These are phyloP conservation scores for Volvox reticuliferus DNA, from an alignment of 139 green algal genomes.

Conservation along the genomic window DNA sequence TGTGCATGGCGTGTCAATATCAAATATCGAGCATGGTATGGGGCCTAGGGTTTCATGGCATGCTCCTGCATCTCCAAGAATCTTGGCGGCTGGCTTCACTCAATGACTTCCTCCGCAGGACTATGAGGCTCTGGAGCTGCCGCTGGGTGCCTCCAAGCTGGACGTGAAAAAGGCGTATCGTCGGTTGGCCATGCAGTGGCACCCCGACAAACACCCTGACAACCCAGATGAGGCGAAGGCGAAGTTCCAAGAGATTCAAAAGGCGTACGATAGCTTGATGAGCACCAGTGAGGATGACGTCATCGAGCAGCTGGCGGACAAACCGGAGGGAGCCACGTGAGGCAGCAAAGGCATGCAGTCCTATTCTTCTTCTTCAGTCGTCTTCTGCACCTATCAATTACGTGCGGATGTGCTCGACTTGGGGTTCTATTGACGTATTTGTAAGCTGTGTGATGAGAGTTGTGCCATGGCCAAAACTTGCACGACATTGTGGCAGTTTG, in stretches of 20 bases:
- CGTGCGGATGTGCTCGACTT: too few species aligned
- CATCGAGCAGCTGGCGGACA: conserved; percentile 74
- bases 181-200: conserved; percentile 85
- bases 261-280: conserved; percentile 89
- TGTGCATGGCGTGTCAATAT: too few species aligned
- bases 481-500: too few species aligned
- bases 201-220: conserved; percentile 90
- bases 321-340: conserved; percentile 12
- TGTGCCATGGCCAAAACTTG: too few species aligned
- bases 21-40: too few species aligned
- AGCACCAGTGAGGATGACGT: conserved; percentile 83
- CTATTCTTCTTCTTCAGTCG: too few species aligned
- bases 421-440: too few species aligned
- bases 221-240: conserved; percentile 79
- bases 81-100: not conserved
- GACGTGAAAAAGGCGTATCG: conserved; percentile 89
- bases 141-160: conserved; percentile 80
- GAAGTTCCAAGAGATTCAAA: conserved; percentile 88
- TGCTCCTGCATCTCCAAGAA: too few species aligned
- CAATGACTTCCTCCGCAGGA: conserved; percentile 49
- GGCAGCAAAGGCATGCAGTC: too few species aligned
- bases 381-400: too few species aligned
- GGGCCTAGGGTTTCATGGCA: too few species aligned
- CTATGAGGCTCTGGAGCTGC: conserved; percentile 85
- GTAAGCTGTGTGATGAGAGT: too few species aligned